Percentiles rank a stretch among this genome's conserved stretches.
phyloP scores from a whole-genome alignment of 768 basidiomycete species.

The Lactarius sanguifluus region DNA sequence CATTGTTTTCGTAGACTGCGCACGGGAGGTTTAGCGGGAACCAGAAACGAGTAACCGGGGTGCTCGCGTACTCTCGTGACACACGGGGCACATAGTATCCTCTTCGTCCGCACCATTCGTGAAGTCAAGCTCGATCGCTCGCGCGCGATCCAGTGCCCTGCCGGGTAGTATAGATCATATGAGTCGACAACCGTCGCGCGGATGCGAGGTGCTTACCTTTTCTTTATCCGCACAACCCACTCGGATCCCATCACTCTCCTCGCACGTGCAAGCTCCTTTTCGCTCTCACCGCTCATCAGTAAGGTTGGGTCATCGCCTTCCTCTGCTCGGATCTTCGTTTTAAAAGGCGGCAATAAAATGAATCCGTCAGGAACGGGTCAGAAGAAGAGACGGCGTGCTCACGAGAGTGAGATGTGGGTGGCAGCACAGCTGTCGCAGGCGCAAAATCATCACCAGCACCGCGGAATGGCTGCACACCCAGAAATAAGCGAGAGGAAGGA shows the following conservation, averaged over 20 bases:
- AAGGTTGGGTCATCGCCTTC: slow-evolving; percentile 52
- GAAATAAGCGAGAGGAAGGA: background rate
- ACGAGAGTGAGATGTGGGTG: slow-evolving; percentile 73
- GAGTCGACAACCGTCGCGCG: slow-evolving; percentile 27
- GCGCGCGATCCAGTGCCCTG: slow-evolving; percentile 51
- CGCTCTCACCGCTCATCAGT: slow-evolving; percentile 47
- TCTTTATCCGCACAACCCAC: slow-evolving; percentile 36
- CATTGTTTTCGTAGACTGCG: slow-evolving; percentile 50
- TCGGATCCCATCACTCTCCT: slow-evolving; percentile 45
- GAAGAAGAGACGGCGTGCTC: slow-evolving; percentile 29
- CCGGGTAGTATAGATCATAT: slow-evolving; percentile 34
- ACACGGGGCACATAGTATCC: slow-evolving; percentile 59
- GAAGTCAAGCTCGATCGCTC: slow-evolving; percentile 46
- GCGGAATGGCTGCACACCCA: slow-evolving; percentile 43
- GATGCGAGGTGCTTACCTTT: background rate
- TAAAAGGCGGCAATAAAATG: background rate
- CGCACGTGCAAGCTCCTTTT: slow-evolving; percentile 60
- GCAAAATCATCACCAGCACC: slow-evolving; percentile 65
- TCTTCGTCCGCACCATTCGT: slow-evolving; percentile 51
- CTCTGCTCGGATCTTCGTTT: slow-evolving; percentile 42
- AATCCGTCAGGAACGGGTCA: background rate
- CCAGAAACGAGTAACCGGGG: background rate
- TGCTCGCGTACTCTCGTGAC: slow-evolving; percentile 54
- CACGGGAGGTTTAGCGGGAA: slow-evolving; percentile 28
- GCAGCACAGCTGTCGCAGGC: slow-evolving; percentile 70